These are phyloP conservation scores for Venustampulla echinocandica DNA, from an alignment of 495 filamentous ascomycete genomes.

Conservation along the genomic window DNA sequence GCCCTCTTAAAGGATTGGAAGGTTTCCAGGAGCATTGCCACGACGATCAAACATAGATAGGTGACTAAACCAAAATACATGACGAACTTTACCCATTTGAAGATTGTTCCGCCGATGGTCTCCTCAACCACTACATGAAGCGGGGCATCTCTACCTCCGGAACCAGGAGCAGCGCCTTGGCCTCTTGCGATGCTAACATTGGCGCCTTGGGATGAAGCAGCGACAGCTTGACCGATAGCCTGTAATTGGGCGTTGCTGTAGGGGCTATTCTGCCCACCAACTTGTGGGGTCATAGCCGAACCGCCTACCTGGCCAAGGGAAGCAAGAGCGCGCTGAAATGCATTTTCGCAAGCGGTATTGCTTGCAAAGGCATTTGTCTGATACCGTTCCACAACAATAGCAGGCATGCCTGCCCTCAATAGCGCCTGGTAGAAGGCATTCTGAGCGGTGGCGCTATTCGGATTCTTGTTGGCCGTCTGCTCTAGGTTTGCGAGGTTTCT, in stretches of 20 bases:
- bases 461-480: conserved; percentile 84
- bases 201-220: conserved; percentile 61
- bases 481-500: conserved; percentile 51
- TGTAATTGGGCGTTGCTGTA: conserved; percentile 61
- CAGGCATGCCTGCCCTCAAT: conserved; percentile 83
- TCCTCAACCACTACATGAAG: conserved; percentile 97
- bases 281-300: conserved; percentile 24
- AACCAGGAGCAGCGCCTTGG: conserved; percentile 39
- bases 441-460: conserved; percentile 74
- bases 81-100: conserved; percentile 86
- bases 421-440: conserved; percentile 89
- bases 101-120: conserved; percentile 63
- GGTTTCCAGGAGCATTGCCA: conserved; percentile 73
- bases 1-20: conserved; percentile 71
- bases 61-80: conserved; percentile 64
- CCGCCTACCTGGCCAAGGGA: conserved; percentile 50
- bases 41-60: conserved; percentile 63
- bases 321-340: conserved; percentile 67
- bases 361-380: conserved; percentile 75
- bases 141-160: conserved; percentile 67
- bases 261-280: conserved; percentile 6
- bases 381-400: conserved; percentile 83
- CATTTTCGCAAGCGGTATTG: conserved; percentile 60
- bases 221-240: conserved; percentile 79
- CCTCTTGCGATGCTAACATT: conserved; percentile 47